Base-by-base conservation (phyloP, 2,329 filamentous ascomycete species). In the Trichoderma sp. region DNA sequence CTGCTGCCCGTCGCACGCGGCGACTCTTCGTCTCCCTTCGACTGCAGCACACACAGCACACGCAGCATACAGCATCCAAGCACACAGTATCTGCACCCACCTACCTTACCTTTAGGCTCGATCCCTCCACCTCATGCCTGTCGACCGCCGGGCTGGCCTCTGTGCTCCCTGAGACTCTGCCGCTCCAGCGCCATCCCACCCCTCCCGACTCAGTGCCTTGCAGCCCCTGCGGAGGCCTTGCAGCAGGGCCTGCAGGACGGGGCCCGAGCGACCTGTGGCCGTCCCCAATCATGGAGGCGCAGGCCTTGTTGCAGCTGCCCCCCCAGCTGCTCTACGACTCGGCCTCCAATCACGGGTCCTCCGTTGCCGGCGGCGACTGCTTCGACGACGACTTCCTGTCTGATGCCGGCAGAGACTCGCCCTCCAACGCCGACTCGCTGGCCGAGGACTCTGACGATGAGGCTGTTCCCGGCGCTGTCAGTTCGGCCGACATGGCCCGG, bases 261-360 rank as follows among this genome's bases (percentile, higher is more conserved):
- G 50, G 44, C 26, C 58, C 51, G 65, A 59, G 54, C 34, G 34
- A 39, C 45, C n/a, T 28, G n/a, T 64, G 30, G 10, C 34, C 34
- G 34, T 39, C 34, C 34, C 71, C 71, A 72, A 71, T 72, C 67
- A 73, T 72, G 71, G 68, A 67, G 63, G 65, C 68, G 68, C 69
- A 68, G 64, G 43, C 65, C 55, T 66, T 67, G 67, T 70, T 64
- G 57, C 64, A 45, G 28, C 45, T 63, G 51, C 56, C 63, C 70
- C 70, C 68, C 70, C 68, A 69, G 59, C 63, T 60, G 59, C 45
- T 62, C 52, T 55, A 69, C 28, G 69, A 71, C 45, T 69, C 69
- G 39, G 69, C 67, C 21, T 68, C 69, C 67, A 67, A 67, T 67
- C 66, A 66, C 45, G 67, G 64, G n/a, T 66, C 66, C 63, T 68